Base-by-base conservation (phyloP, 2,329 filamentous ascomycete species). In the Colletotrichum spaethianum region DNA sequence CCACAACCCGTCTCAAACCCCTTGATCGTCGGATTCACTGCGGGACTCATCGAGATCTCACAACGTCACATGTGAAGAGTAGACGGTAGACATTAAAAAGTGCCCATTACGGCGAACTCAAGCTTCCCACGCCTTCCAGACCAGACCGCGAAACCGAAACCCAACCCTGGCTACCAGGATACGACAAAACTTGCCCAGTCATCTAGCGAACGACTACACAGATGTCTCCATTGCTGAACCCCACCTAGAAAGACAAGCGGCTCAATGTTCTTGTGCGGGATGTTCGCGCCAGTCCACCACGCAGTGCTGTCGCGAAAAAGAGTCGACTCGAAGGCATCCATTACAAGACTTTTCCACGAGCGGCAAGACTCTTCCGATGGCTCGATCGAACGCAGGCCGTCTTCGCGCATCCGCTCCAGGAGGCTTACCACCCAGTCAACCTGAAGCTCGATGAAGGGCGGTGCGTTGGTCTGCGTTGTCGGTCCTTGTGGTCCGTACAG, bases 401-500 rank as follows among this genome's bases (percentile, higher is more conserved):
- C 73, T 31, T 70, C 36, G 16, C 42, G 62, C 8, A 76, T 71
- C 59, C 67, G 67, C n/a, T 73, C 52, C 1, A 77, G 60, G 11
- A 77, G 53, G 11, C 64, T 57, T 12, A 62, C 42, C 9, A 76
- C n/a, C 36, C 73, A 70, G 20, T 76, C 75, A 20, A 77, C 74
- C 52, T 78, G 69, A 31, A 67, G 31, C 53, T 77, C 76, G 11
- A 78, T 72, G 31, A 78, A 77, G 3, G 72, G 31, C 23, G 76
- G 76, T 5, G 70, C 74, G 28, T 77, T 77, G 12, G 72, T 60
- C 26, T 74, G 68, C 11, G 73, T 63, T 0, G 75, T 76, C 0
- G 76, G 75, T 12, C 73, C 73, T 70, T 76, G 75, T 2, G 76
- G 76, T 6, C 76, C 75, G 52, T 77, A 77, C 8, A 77, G 36